A percentile compares a stretch with the other conserved stretches of the same genome.
Evolutionary conservation across 2,329 filamentous ascomycete species (phyloP).

Genomic region (Alternaria postmessia): DNA sequence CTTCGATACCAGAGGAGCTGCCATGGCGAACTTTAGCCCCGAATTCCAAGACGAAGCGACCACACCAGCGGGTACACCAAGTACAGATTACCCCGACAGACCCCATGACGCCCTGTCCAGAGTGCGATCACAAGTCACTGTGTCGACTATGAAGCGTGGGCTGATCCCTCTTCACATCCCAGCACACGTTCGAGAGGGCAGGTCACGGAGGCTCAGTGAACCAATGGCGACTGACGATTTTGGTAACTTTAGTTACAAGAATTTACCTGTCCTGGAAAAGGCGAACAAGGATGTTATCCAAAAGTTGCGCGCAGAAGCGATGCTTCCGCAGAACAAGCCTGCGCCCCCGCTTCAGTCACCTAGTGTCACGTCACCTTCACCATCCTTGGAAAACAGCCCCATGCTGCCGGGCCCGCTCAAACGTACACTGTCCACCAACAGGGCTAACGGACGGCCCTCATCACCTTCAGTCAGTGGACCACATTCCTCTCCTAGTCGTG

Average conservation of each 20-base stretch:
- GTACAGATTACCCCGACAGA: constrained; percentile 82
- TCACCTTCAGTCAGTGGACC: constrained; percentile 85
- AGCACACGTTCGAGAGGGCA: constrained; percentile 90
- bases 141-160: constrained; percentile 83
- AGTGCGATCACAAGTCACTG: constrained; percentile 83
- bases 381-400: constrained; percentile 85
- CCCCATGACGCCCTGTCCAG: constrained; percentile 94
- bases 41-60: constrained; percentile 91
- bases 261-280: constrained; percentile 93
- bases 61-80: constrained; percentile 73
- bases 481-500: constrained; percentile 86
- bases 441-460: constrained; percentile 73
- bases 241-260: constrained; percentile 96
- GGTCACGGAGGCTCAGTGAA: constrained; percentile 88
- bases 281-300: constrained; percentile 99
- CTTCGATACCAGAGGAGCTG: constrained; percentile 91
- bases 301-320: constrained; percentile 88
- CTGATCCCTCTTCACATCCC: constrained; percentile 96
- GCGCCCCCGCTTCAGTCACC: constrained; percentile 53
- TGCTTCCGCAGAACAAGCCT: constrained; percentile 71
- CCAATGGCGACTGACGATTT: constrained; percentile 91
- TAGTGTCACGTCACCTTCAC: constrained; percentile 61
- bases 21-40: constrained; percentile 88
- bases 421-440: constrained; percentile 82
- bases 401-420: constrained; percentile 81